Percentiles rank a stretch among this genome's conserved stretches.
phyloP scores from a whole-genome alignment of 768 basidiomycete species.

The Lentinula boryana region DNA sequence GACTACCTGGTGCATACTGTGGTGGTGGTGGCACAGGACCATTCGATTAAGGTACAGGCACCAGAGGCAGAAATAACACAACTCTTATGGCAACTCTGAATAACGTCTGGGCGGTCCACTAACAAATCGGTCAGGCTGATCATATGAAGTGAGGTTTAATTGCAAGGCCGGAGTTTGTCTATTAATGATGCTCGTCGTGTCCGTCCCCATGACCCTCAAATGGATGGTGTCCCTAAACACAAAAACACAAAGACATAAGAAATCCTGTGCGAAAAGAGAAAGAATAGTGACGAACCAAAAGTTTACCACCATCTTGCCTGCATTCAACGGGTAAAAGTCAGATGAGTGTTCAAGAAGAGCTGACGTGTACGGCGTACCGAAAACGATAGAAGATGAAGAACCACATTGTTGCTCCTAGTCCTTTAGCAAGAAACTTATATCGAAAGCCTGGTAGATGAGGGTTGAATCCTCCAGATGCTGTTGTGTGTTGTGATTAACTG shows the following conservation, averaged over 20 bases:
- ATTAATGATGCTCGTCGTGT: conserved; percentile 36
- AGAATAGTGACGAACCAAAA: conserved; percentile 43
- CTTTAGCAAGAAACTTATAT: conserved; percentile 77
- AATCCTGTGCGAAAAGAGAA: not conserved
- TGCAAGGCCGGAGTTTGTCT: conserved; percentile 7
- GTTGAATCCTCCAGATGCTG: conserved; percentile 70
- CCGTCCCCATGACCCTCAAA: conserved; percentile 24
- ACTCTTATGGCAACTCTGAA: not conserved
- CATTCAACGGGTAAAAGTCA: conserved; percentile 3
- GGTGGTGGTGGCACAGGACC: not conserved
- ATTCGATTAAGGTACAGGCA: not conserved
- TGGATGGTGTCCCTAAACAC: conserved; percentile 45
- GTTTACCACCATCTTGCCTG: conserved; percentile 73
- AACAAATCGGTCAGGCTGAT: not conserved
- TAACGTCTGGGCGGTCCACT: not conserved
- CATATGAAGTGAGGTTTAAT: not conserved
- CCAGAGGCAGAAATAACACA: not conserved
- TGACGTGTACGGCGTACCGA: conserved; percentile 49
- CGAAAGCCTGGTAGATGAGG: conserved; percentile 79
- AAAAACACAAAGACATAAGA: conserved; percentile 7
- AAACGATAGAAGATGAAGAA: conserved; percentile 98
- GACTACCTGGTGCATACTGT: not conserved
- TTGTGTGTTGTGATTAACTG: not conserved
- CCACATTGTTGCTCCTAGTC: conserved; percentile 93
- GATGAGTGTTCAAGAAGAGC: not conserved